These are phyloP conservation scores for Phytophthora agathidicida DNA, from an alignment of 352 stramenopile genomes.

Conservation along the genomic window DNA sequence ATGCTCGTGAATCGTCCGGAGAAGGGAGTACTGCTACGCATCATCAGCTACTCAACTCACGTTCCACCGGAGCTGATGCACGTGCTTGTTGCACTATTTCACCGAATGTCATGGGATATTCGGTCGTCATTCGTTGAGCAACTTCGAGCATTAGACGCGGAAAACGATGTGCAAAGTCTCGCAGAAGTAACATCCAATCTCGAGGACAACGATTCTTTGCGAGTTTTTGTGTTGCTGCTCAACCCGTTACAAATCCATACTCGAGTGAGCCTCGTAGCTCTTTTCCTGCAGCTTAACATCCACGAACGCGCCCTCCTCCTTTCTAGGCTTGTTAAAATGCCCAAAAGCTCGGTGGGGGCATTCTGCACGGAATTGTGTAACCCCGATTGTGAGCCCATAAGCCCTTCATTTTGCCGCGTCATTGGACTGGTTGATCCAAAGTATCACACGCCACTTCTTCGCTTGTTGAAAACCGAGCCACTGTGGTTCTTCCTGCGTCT, in stretches of 20 bases:
- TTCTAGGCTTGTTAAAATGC: slow-evolving; percentile 42
- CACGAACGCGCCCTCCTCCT: slow-evolving; percentile 34
- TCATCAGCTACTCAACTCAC: slow-evolving; percentile 57
- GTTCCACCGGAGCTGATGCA: slow-evolving; percentile 48
- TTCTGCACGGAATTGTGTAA: slow-evolving; percentile 48
- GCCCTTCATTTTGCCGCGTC: slow-evolving; percentile 46
- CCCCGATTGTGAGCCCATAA: slow-evolving; percentile 27
- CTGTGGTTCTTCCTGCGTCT: slow-evolving; percentile 65
- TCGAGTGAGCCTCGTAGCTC: slow-evolving; percentile 38
- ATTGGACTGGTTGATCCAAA: slow-evolving; percentile 45
- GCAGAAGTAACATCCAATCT: slow-evolving; percentile 44
- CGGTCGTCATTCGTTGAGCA: slow-evolving; percentile 69
- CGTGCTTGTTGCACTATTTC: slow-evolving; percentile 47
- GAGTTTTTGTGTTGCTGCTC: slow-evolving; percentile 48
- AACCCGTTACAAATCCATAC: slow-evolving; percentile 44
- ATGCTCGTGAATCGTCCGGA: slow-evolving; percentile 45
- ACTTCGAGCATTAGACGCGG: slow-evolving; percentile 52
- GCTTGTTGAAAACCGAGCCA: slow-evolving; percentile 34
- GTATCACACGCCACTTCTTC: slow-evolving; percentile 50
- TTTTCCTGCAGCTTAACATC: slow-evolving; percentile 38
- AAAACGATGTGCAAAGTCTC: slow-evolving; percentile 40
- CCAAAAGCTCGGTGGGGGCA: slow-evolving; percentile 40
- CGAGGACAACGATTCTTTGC: slow-evolving; percentile 36
- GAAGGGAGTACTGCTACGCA: slow-evolving; percentile 63
- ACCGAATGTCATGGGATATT: slow-evolving; percentile 57